Conservation (phyloP, 345 rosid genomes). For the Balakata baccata region DNA sequence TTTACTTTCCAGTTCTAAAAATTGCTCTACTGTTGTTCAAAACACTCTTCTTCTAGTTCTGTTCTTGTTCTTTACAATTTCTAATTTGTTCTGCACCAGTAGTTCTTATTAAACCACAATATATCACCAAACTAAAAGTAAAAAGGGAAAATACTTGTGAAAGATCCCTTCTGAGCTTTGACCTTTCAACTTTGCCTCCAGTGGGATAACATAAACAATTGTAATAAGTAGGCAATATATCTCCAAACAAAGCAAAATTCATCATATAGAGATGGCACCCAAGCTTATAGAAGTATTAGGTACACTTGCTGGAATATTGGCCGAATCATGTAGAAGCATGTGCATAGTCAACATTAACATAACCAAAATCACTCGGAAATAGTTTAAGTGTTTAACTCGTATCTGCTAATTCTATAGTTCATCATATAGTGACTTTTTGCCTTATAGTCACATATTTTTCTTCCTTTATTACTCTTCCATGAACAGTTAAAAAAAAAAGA, state of each 20-base stretch:
- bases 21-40: not conserved
- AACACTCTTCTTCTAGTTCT: not conserved
- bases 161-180: not conserved
- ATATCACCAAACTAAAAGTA: not conserved
- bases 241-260: constrained; percentile 2
- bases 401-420: not conserved
- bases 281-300: not conserved
- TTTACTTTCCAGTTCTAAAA: not conserved
- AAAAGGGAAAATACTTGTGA: not conserved
- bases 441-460: not conserved
- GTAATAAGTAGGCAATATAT: not conserved
- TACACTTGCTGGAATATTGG: not conserved
- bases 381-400: too few species aligned
- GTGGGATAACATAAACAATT: not conserved
- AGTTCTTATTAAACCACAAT: not conserved
- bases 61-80: not conserved
- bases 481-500: too few species aligned
- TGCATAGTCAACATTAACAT: not conserved
- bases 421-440: not conserved
- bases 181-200: not conserved
- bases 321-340: not conserved
- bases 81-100: not conserved
- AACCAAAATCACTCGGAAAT: not conserved
- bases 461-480: too few species aligned
- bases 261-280: not conserved